These are phyloP conservation scores for Raddia guianensis DNA, from an alignment of 176 grass and related monocot genomes.

Conservation along the genomic window DNA sequence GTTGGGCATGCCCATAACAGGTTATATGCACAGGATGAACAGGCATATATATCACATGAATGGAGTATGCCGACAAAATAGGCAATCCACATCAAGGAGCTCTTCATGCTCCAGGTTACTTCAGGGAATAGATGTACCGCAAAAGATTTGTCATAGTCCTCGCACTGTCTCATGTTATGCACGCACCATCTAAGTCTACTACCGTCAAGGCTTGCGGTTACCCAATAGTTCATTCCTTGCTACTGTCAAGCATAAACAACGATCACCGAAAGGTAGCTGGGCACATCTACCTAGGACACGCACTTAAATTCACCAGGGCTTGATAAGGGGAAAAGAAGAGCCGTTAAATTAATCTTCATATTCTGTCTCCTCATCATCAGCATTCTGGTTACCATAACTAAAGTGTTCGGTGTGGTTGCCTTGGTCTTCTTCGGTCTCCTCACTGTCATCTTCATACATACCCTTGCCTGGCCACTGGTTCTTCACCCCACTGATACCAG, in stretches of 20 bases:
- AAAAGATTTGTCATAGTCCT: not conserved
- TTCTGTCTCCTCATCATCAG: constrained; percentile 74
- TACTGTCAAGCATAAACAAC: not conserved
- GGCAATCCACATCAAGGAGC: not conserved
- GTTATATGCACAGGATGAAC: not conserved
- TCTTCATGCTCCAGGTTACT: not conserved
- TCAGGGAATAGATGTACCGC: not conserved
- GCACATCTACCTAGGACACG: constrained; percentile 29
- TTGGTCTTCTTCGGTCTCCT: constrained; percentile 64
- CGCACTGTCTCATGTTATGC: not conserved
- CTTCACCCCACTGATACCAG: constrained; percentile 33
- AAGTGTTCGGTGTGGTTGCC: constrained; percentile 56
- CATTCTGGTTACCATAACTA: constrained; percentile 56
- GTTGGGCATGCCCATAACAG: not conserved
- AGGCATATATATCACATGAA: constrained; percentile 12
- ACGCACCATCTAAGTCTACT: not conserved
- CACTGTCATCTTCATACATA: constrained; percentile 68
- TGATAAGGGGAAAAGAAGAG: not conserved
- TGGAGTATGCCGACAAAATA: constrained; percentile 1
- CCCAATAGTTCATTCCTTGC: not conserved
- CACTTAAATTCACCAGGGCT: not conserved
- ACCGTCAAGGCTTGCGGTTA: not conserved
- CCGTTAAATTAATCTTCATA: constrained; percentile 62
- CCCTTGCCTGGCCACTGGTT: constrained; percentile 57
- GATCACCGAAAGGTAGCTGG: not conserved